Evolutionary conservation across 352 stramenopile species (phyloP).

Genomic region (Globisporangium rhizosaccharum): DNA sequence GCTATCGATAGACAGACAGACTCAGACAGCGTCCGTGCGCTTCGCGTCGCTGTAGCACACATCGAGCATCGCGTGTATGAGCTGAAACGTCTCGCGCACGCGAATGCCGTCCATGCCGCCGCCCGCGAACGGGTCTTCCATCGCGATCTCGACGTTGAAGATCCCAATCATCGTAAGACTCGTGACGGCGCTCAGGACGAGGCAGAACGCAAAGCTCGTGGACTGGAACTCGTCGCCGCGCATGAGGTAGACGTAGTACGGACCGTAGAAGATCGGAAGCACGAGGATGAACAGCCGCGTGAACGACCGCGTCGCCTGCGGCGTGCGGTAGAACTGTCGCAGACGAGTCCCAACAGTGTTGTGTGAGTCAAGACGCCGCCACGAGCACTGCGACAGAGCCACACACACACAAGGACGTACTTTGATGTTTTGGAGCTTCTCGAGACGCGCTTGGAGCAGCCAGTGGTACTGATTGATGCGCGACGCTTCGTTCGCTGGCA

Average conservation of each 20-base stretch:
- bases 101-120: slow-evolving; percentile 65
- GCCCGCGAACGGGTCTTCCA: slow-evolving; percentile 79
- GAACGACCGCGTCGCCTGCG: slow-evolving; percentile 81
- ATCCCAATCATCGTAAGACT: slow-evolving; percentile 84
- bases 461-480: slow-evolving; percentile 88
- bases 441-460: slow-evolving; percentile 75
- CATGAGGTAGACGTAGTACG: slow-evolving; percentile 83
- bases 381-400: not conserved
- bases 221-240: slow-evolving; percentile 41
- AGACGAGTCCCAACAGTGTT: not conserved
- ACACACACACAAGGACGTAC: slow-evolving; percentile 8
- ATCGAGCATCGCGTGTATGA: slow-evolving; percentile 54
- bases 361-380: not conserved
- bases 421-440: slow-evolving; percentile 84
- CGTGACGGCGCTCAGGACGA: slow-evolving; percentile 67
- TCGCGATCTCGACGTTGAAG: slow-evolving; percentile 79
- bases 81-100: slow-evolving; percentile 44
- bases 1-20: too few species aligned
- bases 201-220: slow-evolving; percentile 74
- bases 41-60: slow-evolving; percentile 26
- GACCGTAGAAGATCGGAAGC: slow-evolving; percentile 80
- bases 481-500: slow-evolving; percentile 82
- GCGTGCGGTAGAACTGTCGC: slow-evolving; percentile 73
- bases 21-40: not conserved
- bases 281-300: slow-evolving; percentile 82